phyloP scores from a whole-genome alignment of 306 rosid genomes.

The Citrullus mucosospermus region DNA sequence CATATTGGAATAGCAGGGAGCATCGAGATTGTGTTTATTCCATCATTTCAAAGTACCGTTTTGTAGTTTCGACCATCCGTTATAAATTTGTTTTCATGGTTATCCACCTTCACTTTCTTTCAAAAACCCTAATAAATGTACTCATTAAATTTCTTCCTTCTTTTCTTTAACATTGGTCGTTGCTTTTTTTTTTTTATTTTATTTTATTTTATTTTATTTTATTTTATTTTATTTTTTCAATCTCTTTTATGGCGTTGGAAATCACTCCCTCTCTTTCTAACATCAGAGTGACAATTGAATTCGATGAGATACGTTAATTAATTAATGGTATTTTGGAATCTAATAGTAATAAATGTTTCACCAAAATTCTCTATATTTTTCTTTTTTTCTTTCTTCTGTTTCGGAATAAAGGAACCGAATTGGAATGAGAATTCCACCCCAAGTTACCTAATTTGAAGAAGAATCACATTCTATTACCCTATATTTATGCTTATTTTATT shows the following conservation, averaged over 20 bases:
- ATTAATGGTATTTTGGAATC: background rate
- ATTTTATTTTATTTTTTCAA: too few species aligned
- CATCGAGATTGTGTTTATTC: background rate
- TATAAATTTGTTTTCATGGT: background rate
- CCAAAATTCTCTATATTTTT: background rate
- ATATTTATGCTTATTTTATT: background rate
- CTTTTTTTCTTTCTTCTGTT: background rate
- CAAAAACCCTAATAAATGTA: background rate
- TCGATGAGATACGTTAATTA: background rate
- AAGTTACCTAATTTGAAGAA: background rate
- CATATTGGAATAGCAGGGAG: background rate
- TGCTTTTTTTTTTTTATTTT: background rate
- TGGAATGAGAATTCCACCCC: background rate
- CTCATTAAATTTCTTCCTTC: background rate
- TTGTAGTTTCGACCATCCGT: background rate
- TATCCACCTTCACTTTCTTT: background rate
- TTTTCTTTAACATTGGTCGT: background rate
- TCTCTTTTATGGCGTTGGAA: background rate
- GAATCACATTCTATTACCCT: constrained; percentile 1
- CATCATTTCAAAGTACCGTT: background rate
- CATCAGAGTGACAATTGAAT: background rate
- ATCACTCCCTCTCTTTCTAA: background rate
- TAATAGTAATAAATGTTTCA: background rate
- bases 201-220: background rate
- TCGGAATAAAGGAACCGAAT: background rate